Base-by-base conservation (phyloP, 257 asterid genomes). In the Solanum piurae region DNA sequence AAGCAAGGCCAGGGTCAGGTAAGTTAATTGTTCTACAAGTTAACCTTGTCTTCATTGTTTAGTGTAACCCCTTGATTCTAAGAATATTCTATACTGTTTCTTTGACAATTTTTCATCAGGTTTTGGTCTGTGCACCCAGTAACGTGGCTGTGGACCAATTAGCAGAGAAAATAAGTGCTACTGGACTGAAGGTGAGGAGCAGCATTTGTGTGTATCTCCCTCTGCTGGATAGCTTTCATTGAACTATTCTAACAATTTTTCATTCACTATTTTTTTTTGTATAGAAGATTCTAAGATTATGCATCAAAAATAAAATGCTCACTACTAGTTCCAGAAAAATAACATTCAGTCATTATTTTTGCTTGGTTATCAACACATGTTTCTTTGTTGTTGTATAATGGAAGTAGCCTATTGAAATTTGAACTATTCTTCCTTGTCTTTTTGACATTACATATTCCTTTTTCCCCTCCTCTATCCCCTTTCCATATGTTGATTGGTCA, bases 1-100 rank as follows among this genome's bases (percentile, higher is more conserved):
- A 96, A 97, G 89, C 99, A 97, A 91, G 99, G 98, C 88, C 99
- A 97, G 90, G 99, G 99, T 37, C 98, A 97, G 98, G 99, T 92
- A 88, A 76, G 64, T 72, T 73, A 72, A 60, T 77, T 87, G 5
- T 52, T 40, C 3, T 42, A 37, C 88, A 86, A 80, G 27, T 60
- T 80, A 36, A 18, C 21, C 2, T 73, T 68, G 44, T 9, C 2
- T 25, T 84, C 82, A 27, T 13, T 60, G 34, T 29, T 68, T 3
- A 69, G 29, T 72, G 27, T 29, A 3, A 71, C 44, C 42, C 37
- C 12, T 27, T 31, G 73, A 25, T 3, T 40, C 14, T 49, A 18
- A 77, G 64, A 29, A 18, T 46, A 31, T 49, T 75, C 52, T 75
- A 55, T n/a, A 10, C 38, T 52, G 29, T 83, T 84, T 89, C 83